These are phyloP conservation scores for Torulaspora quercuum DNA, from an alignment of 805 yeast species.

Conservation along the genomic window DNA sequence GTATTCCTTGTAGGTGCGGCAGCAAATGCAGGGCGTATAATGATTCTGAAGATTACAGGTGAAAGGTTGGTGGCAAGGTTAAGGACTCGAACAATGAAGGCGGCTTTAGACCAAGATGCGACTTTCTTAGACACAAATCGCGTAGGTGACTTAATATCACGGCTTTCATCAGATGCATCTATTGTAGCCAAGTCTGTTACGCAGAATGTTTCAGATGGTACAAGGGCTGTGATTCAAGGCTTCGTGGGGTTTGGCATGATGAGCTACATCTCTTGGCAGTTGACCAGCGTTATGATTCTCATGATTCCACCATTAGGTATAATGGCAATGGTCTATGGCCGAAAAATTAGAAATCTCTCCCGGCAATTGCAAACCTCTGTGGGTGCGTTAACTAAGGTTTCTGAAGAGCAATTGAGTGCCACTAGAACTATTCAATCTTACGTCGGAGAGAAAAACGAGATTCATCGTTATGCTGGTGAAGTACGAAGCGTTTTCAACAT, in stretches of 20 bases:
- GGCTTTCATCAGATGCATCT: constrained; percentile 84
- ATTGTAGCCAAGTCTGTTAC: constrained; percentile 83
- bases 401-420: constrained; percentile 87
- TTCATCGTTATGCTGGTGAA: constrained; percentile 67
- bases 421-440: constrained; percentile 85
- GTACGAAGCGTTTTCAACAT: constrained; percentile 61
- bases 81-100: constrained; percentile 71
- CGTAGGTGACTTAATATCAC: constrained; percentile 87
- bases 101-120: constrained; percentile 79
- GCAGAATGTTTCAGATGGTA: constrained; percentile 88
- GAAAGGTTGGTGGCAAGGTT: constrained; percentile 83
- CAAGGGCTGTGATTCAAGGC: constrained; percentile 77
- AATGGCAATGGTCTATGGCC: constrained; percentile 80
- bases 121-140: constrained; percentile 85
- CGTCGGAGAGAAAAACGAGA: constrained; percentile 78
- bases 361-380: constrained; percentile 76
- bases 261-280: constrained; percentile 78
- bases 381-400: constrained; percentile 81
- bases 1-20: constrained; percentile 69
- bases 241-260: constrained; percentile 87
- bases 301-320: constrained; percentile 79
- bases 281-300: constrained; percentile 76
- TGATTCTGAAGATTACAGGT: constrained; percentile 72
- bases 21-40: constrained; percentile 79
- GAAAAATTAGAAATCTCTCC: constrained; percentile 68